phyloP scores from a whole-genome alignment of 1,284 basidiomycete genomes.

The Acaromyces ingoldii region DNA sequence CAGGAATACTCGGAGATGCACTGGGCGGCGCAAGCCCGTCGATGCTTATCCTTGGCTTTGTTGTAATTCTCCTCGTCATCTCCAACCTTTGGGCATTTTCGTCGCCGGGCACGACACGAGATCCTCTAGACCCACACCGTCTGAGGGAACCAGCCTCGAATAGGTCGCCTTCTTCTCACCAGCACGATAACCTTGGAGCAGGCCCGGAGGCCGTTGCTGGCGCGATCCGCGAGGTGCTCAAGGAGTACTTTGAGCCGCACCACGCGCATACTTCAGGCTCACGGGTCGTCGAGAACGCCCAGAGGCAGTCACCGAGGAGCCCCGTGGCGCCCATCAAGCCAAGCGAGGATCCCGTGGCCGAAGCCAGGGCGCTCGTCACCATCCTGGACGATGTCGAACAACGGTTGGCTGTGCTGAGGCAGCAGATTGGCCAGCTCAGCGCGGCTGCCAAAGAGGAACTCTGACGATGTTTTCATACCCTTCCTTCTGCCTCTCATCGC shows the following conservation, averaged over 20 bases:
- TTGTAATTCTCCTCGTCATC: conserved; percentile 49
- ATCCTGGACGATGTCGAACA: conserved; percentile 2
- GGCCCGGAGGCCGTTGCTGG: conserved; percentile 3
- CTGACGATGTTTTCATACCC: too few relatives aligned
- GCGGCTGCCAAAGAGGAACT: too few relatives aligned
- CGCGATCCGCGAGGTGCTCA: conserved; percentile 12
- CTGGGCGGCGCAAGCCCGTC: conserved; percentile 24
- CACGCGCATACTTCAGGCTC: background rate
- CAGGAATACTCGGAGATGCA: conserved; percentile 25
- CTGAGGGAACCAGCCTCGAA: background rate
- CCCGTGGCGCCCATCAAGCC: background rate
- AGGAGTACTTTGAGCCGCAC: conserved; percentile 7
- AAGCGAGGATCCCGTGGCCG: background rate
- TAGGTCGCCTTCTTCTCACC: conserved; percentile 2
- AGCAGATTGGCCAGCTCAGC: background rate
- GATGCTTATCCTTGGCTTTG: conserved; percentile 28
- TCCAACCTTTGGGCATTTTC: conserved; percentile 51
- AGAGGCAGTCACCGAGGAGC: conserved; percentile 2
- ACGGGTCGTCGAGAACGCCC: background rate
- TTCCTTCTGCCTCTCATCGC: too few relatives aligned
- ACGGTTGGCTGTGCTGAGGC: background rate
- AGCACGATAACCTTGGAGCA: conserved; percentile 2
- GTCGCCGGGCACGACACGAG: background rate
- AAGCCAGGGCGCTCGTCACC: background rate
- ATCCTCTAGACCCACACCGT: conserved; percentile 10